A percentile compares a stretch with the other conserved stretches of the same genome.
Evolutionary conservation across 192 early-diverging fungal species (phyloP).

Genomic region (Mortierella alpina): DNA sequence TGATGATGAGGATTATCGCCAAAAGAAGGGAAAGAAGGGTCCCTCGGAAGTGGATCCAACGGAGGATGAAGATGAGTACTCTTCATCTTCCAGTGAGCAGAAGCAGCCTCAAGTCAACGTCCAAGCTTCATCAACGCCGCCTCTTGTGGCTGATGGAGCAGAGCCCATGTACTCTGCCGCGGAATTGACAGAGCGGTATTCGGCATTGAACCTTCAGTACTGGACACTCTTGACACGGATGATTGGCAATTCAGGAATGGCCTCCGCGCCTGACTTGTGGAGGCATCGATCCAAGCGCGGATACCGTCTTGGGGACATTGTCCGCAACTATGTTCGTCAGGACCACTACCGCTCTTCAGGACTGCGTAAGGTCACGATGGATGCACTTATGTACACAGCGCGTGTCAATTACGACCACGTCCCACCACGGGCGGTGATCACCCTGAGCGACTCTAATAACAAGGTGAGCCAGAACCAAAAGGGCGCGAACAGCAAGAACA

Average conservation of each 20-base stretch:
- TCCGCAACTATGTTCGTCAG: conserved; percentile 54
- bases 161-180: conserved; percentile 30
- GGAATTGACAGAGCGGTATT: conserved; percentile 51
- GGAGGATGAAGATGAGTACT: conserved; percentile 17
- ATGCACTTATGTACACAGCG: conserved; percentile 63
- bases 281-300: conserved; percentile 61
- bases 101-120: background rate
- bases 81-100: background rate
- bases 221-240: conserved; percentile 65
- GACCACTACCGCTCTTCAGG: conserved; percentile 36
- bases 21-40: background rate
- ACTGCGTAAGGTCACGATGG: conserved; percentile 51
- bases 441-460: conserved; percentile 1
- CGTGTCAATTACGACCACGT: conserved; percentile 55
- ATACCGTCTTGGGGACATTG: conserved; percentile 56
- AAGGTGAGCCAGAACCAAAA: conserved; percentile 5
- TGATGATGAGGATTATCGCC: conserved; percentile 8
- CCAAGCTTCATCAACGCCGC: conserved; percentile 37
- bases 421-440: conserved; percentile 26
- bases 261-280: conserved; percentile 64
- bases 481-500: conserved; percentile 4
- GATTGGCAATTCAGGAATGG: conserved; percentile 62
- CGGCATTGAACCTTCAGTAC: conserved; percentile 66
- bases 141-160: conserved; percentile 28
- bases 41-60: background rate